Conservation (phyloP, 441 rosid species). For the Sinapis alba region DNA sequence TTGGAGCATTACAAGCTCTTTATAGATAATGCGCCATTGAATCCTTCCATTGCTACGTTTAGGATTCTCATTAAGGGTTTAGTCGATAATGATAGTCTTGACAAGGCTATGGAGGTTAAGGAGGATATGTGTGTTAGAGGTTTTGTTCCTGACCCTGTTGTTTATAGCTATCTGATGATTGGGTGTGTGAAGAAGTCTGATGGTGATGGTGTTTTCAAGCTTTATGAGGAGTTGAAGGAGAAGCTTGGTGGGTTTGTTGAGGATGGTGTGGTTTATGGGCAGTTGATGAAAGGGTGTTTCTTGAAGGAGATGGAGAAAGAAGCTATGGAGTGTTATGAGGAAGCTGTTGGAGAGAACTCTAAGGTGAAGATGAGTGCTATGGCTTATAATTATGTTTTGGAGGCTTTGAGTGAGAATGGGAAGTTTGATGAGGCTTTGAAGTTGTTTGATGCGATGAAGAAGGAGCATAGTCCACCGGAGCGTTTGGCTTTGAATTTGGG, state of each 20-base stretch:
- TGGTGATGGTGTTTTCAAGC: conserved; percentile 61
- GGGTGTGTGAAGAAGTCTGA: conserved; percentile 60
- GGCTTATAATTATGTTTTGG: conserved; percentile 72
- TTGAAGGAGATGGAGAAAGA: conserved; percentile 72
- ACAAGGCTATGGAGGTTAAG: conserved; percentile 78
- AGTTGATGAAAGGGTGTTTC: conserved; percentile 82
- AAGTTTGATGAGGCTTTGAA: conserved; percentile 76
- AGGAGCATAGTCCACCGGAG: conserved; percentile 70
- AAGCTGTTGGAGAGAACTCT: conserved; percentile 54
- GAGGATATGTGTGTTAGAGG: conserved; percentile 73
- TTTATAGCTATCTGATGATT: conserved; percentile 72
- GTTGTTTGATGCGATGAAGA: conserved; percentile 68
- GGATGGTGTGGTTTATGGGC: conserved; percentile 86
- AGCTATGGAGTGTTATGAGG: conserved; percentile 76
- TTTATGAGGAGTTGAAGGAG: conserved; percentile 79
- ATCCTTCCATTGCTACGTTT: conserved; percentile 76
- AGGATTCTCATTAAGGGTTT: conserved; percentile 78
- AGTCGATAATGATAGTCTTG: conserved; percentile 74
- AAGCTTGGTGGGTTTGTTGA: conserved; percentile 64
- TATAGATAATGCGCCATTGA: conserved; percentile 64
- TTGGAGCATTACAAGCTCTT: conserved; percentile 79
- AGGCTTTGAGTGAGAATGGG: conserved; percentile 72
- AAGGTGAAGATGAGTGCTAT: conserved; percentile 64
- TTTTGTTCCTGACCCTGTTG: conserved; percentile 61
- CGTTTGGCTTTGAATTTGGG: conserved; percentile 71